Conservation (phyloP, 495 filamentous ascomycete genomes). For the Polyplosphaeria fusca region DNA sequence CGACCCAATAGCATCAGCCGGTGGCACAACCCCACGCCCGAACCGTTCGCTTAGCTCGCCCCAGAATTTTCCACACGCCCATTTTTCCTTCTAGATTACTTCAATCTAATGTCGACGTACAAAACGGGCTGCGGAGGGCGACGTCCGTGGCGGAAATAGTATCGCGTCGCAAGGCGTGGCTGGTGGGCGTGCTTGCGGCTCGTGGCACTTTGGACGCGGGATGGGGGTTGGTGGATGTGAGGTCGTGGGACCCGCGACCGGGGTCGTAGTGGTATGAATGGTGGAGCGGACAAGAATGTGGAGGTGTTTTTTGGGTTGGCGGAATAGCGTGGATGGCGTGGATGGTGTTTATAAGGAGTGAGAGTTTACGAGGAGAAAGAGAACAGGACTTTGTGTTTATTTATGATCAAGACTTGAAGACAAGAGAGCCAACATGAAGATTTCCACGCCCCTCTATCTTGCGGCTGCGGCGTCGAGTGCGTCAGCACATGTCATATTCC, state of each 20-base stretch:
- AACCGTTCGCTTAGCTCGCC: no score
- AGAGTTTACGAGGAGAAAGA: no score
- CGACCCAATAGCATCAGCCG: no score
- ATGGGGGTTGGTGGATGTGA: slow-evolving; percentile 12
- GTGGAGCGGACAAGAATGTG: neutral
- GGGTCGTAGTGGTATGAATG: neutral
- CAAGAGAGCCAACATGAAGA: slow-evolving; percentile 22
- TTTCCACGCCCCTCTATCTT: slow-evolving; percentile 13
- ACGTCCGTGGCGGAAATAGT: neutral
- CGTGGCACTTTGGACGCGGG: slow-evolving; percentile 7
- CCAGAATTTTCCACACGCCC: slow-evolving; percentile 4
- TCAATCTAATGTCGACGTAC: slow-evolving; percentile 11
- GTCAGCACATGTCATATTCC: slow-evolving; percentile 36
- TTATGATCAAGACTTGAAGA: no score
- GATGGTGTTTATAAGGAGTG: no score
- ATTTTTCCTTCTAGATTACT: slow-evolving; percentile 12
- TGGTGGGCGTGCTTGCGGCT: neutral
- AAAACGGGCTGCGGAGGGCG: neutral
- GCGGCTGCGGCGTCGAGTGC: slow-evolving; percentile 22
- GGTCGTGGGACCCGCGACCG: neutral
- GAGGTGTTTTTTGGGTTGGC: no score
- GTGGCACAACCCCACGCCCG: no score
- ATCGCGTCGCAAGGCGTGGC: no score
- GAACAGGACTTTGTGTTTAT: no score
- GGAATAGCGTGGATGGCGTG: no score